Conservation (phyloP, 306 rosid species). For the Quercus dentata region DNA sequence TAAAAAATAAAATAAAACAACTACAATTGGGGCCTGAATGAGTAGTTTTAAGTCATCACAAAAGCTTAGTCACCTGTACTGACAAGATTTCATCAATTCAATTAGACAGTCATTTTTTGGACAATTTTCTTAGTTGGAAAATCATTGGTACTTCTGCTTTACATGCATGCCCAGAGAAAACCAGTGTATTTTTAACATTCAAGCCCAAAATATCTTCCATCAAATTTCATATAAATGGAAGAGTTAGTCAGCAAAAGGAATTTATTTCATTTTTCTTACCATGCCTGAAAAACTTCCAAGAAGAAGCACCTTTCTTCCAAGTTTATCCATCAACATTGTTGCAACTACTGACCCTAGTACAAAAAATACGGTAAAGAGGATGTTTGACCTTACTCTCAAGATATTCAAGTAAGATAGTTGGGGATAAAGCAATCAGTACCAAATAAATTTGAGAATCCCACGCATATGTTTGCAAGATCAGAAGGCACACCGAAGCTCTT, state of each 20-base stretch:
- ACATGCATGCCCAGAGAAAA: not conserved
- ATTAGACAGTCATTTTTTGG: not conserved
- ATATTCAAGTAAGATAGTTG: not conserved
- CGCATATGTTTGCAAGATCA: slow-evolving; percentile 55
- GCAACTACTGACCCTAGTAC: slow-evolving; percentile 63
- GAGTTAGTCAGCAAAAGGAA: not conserved
- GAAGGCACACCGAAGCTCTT: slow-evolving; percentile 75
- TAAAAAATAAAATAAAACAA: not conserved
- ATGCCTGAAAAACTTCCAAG: slow-evolving; percentile 81
- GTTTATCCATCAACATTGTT: slow-evolving; percentile 85
- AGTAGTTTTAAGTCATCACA: not conserved
- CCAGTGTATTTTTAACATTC: not conserved
- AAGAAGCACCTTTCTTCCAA: slow-evolving; percentile 77
- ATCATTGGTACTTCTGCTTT: not conserved
- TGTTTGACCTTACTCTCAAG: slow-evolving; percentile 11
- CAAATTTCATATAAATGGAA: not conserved
- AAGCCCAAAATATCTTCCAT: slow-evolving; percentile 1
- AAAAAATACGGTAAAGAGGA: slow-evolving; percentile 21
- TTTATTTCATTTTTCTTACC: slow-evolving; percentile 48
- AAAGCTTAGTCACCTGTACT: not conserved
- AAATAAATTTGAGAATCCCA: slow-evolving; percentile 66
- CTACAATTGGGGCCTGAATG: not conserved
- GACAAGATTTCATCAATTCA: not conserved
- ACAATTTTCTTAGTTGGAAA: not conserved
- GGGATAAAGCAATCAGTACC: slow-evolving; percentile 42